Evolutionary conservation across 1,284 basidiomycete species (phyloP), one percentile per base, ranked within the genome.

Genomic region (Cutaneotrichosporon arboriforme): DNA sequence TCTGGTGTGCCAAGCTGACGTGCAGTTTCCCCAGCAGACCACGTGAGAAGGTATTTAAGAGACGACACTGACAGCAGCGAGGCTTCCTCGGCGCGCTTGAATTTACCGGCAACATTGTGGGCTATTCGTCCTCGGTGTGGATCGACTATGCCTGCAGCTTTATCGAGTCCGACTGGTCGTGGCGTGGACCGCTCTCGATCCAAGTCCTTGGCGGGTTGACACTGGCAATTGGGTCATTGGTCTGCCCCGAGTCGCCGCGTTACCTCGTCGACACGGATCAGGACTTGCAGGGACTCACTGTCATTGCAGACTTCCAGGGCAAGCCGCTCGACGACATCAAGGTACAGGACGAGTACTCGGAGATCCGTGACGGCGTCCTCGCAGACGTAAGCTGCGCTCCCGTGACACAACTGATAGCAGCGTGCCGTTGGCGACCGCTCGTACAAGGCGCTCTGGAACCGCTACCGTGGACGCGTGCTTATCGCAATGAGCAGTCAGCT

Each of bases 401-500:
- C 1, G 4, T 53, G 17, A 2, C 14, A 17, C 1, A 36, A 17
- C 41, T 56, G 47, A 37, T 42, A 12, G 20, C 39, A 73, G 70
- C 60, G 73, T 82, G 86, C 85, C 15, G 85, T 86, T n/a, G 90
- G 90, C 62, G 85, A 80, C 55, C 82, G 91, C 53, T 83, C 86
- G 10, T 97, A 97, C 76, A 72, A 74, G 35, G 81, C 81, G 38
- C 89, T 97, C 84, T 96, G 91, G 90, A 83, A 76, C 63, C 82
- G 83, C 60, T 97, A 97, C 74, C 87, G 88, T 63, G 84, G 85
- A 41, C 83, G 93, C 42, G 92, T 97, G 5, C 74, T 97, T 60
- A 84, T 97, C 55, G 94, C 93, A n/a, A 94, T 94, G 90, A 92
- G 90, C 17, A 90, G 90, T 58, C 94, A 97, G 73, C 87, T 88